Conservation (phyloP, 2,329 filamentous ascomycete species). For the Lecanosticta acicola region DNA sequence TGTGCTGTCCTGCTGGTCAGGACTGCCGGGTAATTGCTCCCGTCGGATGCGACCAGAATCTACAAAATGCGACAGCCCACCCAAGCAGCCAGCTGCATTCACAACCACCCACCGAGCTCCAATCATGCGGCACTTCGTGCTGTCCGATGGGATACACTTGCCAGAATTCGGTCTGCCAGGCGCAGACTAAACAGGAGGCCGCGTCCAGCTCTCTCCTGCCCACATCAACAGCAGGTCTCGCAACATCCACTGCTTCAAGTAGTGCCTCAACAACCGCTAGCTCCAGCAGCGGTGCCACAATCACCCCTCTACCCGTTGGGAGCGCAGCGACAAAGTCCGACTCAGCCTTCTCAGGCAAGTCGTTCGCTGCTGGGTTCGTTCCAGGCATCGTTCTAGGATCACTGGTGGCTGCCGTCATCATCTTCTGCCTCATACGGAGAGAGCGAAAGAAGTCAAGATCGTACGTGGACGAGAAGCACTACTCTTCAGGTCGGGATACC, state of each 20-base stretch:
- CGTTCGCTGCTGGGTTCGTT: constrained; percentile 33
- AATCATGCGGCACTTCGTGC: constrained; percentile 55
- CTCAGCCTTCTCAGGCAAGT: constrained; percentile 26
- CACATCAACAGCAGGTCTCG: constrained; percentile 6
- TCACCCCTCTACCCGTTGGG: constrained; percentile 17
- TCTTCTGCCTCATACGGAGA: constrained; percentile 24
- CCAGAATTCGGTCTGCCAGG: constrained; percentile 53
- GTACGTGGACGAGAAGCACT: constrained; percentile 22
- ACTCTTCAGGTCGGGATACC: constrained; percentile 21
- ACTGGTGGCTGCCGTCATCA: constrained; percentile 20
- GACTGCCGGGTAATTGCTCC: constrained; percentile 58
- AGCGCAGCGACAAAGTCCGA: neutral
- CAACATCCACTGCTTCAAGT: constrained; percentile 6
- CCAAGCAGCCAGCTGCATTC: constrained; percentile 62
- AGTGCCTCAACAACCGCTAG: constrained; percentile 1
- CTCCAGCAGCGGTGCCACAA: neutral
- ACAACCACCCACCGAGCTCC: constrained; percentile 52
- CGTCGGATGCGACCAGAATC: constrained; percentile 58
- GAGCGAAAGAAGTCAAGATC: constrained; percentile 7
- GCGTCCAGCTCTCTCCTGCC: constrained; percentile 8
- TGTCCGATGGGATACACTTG: constrained; percentile 71
- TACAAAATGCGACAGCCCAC: constrained; percentile 55
- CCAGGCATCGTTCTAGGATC: constrained; percentile 31
- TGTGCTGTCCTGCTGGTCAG: constrained; percentile 61
- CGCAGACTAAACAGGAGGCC: constrained; percentile 20